Evolutionary conservation across 116 monocot genomes (phyloP).

Genomic region (Papilionanthe hybrid): DNA sequence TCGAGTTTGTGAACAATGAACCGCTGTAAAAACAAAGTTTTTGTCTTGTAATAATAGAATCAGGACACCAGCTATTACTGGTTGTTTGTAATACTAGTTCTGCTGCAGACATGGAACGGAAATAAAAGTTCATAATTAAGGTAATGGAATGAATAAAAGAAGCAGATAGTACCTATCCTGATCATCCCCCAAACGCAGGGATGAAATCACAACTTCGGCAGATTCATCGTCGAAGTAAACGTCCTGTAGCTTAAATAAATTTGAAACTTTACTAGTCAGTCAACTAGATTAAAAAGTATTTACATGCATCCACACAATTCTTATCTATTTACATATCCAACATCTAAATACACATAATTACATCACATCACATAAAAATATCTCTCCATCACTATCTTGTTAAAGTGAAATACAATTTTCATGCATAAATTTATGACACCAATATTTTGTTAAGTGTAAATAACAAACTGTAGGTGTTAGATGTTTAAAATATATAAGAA

Average conservation of each 20-base stretch:
- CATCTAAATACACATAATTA: no score
- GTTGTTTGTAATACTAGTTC: not conserved
- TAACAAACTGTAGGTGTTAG: no score
- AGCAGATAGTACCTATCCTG: constrained; percentile 44
- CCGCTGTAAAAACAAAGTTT: constrained; percentile 22
- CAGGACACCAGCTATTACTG: not conserved
- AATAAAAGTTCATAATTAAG: no score
- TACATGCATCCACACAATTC: no score
- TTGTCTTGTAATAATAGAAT: not conserved
- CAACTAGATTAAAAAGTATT: not conserved
- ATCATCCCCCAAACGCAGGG: constrained; percentile 64
- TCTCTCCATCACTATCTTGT: no score
- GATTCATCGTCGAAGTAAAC: constrained; percentile 75
- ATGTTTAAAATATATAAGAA: no score
- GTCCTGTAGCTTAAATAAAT: constrained; percentile 38
- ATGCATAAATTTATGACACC: no score
- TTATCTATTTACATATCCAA: no score
- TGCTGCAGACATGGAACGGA: not conserved
- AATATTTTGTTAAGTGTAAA: no score
- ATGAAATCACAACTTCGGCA: constrained; percentile 72
- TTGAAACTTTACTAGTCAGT: not conserved
- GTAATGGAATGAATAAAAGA: no score
- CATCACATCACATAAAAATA: no score
- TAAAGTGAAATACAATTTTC: no score
- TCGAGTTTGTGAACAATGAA: constrained; percentile 66